These are phyloP conservation scores for Talaromyces sp. DNA, from an alignment of 2,329 filamentous ascomycete genomes.

Conservation along the genomic window DNA sequence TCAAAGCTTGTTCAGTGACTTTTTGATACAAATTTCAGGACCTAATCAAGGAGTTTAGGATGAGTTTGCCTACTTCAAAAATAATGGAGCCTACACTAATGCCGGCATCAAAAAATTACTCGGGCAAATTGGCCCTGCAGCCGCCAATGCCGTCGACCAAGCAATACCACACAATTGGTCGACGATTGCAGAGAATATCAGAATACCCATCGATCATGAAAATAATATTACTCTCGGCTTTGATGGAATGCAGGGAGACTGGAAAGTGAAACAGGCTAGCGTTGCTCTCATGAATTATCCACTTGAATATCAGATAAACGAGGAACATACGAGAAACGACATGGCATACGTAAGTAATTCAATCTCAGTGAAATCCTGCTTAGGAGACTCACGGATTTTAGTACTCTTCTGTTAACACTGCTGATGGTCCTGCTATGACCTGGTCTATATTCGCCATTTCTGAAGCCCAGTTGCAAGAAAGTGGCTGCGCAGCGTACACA, in stretches of 20 bases:
- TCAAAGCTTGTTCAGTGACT: not conserved
- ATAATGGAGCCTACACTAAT: conserved; percentile 62
- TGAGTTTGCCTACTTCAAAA: conserved; percentile 60
- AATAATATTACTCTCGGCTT: conserved; percentile 59
- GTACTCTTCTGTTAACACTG: conserved; percentile 61
- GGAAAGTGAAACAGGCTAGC: conserved; percentile 63
- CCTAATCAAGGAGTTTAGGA: conserved; percentile 24
- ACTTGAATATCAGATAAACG: conserved; percentile 36
- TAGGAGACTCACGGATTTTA: conserved; percentile 26
- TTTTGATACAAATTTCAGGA: not conserved
- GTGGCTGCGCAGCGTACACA: conserved; percentile 60
- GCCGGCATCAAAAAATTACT: conserved; percentile 52
- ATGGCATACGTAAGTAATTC: conserved; percentile 48
- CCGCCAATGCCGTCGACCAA: conserved; percentile 39
- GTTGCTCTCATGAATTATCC: conserved; percentile 61
- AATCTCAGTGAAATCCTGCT: not conserved
- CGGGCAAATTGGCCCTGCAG: conserved; percentile 28
- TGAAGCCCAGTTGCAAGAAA: conserved; percentile 57
- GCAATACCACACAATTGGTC: conserved; percentile 16
- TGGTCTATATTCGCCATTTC: conserved; percentile 61
- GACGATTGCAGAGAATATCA: conserved; percentile 15
- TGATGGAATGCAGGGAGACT: conserved; percentile 57
- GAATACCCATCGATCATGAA: conserved; percentile 32
- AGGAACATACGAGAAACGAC: conserved; percentile 41
- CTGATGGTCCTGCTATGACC: conserved; percentile 63